Base-by-base conservation (phyloP, 2,329 filamentous ascomycete genomes). In the Drechslera avenae region DNA sequence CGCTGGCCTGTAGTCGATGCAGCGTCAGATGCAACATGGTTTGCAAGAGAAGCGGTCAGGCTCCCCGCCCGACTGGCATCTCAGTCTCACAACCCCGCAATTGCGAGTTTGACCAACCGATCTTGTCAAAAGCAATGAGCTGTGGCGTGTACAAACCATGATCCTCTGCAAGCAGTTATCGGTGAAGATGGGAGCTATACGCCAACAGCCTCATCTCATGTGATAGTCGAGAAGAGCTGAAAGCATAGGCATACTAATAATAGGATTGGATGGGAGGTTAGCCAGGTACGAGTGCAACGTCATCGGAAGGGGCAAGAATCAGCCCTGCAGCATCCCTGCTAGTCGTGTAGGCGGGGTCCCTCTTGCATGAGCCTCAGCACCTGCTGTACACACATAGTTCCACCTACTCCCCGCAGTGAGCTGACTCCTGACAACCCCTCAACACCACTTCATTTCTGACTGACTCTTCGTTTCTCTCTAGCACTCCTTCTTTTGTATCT, bases 221-320 rank as follows among this genome's bases (percentile, higher is more conserved):
- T 8, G 5, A 8, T 40, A 19, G 28, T 42, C 16, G 18, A 50
- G 5, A 2, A 8, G 18, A 14, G 3, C 4, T 6, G 21, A 6
- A 12, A 16, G 16, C 4, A 23, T 23, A 39, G 13, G 14, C 8
- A 28, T 28, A 18, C 45, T 50, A 50, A 50, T 32, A 43, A 44
- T 39, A 43, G 46, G 34, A 21, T 18, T n/a, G 14, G 16, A 45
- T 12, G 12, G 28, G 26, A 39, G 49, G 53, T 46, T 46, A 53
- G 46, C 42, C 57, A 60, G 57, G 57, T 46, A 60, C 57, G 32
- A 45, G 50, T 57, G 57, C 54, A 58, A 61, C 56, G 59, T 57
- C 43, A 45, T 56, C 50, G 23, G 36, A 62, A 57, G 44, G 37
- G 54, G 63, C 33, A 60, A 58, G 52, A 58, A 53, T 37, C 51